A percentile compares a stretch with the other conserved stretches of the same genome.
phyloP scores from a whole-genome alignment of 371 early-diverging fungal species.

The Circinella minor region DNA sequence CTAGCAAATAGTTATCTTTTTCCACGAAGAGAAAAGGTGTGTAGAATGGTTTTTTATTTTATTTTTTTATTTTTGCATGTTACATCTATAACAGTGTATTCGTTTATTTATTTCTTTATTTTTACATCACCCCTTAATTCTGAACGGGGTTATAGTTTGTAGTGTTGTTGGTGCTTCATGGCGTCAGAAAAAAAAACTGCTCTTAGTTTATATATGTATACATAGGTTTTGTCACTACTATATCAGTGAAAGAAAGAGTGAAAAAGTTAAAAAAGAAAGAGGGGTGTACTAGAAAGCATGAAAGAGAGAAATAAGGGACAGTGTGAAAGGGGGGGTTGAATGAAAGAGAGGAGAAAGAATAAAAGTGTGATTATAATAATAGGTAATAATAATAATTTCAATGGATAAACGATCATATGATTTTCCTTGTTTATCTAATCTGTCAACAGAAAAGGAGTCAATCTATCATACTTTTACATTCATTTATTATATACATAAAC shows the following conservation, averaged over 20 bases:
- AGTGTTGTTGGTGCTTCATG: not conserved
- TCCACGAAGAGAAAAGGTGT: no score
- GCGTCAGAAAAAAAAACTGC: constrained; percentile 2
- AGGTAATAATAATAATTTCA: not conserved
- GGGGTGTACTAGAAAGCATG: not conserved
- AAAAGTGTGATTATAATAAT: not conserved
- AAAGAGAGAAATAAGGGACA: not conserved
- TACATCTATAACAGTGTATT: no score
- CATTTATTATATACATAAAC: no score
- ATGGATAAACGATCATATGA: no score
- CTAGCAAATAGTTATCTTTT: not conserved
- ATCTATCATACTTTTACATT: no score
- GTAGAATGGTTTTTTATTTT: no score
- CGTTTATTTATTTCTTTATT: no score
- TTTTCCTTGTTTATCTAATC: not conserved
- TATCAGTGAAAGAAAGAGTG: not conserved
- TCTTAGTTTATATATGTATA: not conserved
- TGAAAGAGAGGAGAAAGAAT: not conserved
- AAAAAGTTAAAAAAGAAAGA: not conserved
- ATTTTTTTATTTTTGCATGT: no score
- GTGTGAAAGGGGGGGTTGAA: no score
- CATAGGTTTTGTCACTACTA: no score
- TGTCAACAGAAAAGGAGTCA: constrained; percentile 7
- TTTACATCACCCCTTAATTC: not conserved
- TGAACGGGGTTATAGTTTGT: not conserved